Evolutionary conservation across 768 basidiomycete species (phyloP).

Genomic region (Nidularia sp.): DNA sequence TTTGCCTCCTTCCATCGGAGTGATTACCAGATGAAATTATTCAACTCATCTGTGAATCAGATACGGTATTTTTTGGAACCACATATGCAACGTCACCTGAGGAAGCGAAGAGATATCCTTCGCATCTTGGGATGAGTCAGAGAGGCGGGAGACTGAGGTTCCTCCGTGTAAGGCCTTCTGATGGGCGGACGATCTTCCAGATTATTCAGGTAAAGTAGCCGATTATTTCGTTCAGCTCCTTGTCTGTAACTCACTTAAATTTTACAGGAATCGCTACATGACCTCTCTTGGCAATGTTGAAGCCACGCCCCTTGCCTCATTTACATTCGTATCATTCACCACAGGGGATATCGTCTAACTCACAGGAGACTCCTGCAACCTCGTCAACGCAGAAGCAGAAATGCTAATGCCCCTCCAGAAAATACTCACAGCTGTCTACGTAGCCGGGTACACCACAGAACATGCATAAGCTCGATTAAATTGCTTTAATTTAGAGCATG

Average conservation of each 20-base stretch:
- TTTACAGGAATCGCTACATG: conserved; percentile 61
- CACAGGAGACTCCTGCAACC: conserved; percentile 50
- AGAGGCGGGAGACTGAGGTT: conserved; percentile 63
- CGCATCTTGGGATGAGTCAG: conserved; percentile 61
- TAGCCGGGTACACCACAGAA: conserved; percentile 56
- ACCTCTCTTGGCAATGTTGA: conserved; percentile 63
- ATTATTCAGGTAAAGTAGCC: conserved; percentile 55
- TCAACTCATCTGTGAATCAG: conserved; percentile 39
- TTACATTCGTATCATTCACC: conserved; percentile 54
- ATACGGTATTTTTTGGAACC: conserved; percentile 55
- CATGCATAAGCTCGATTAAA: too few species aligned
- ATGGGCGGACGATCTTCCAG: conserved; percentile 53
- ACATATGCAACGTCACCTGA: conserved; percentile 35
- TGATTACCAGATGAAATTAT: conserved; percentile 45
- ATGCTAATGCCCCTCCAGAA: conserved; percentile 53
- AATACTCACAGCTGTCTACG: conserved; percentile 39
- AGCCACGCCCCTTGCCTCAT: conserved; percentile 48
- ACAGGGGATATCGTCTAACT: conserved; percentile 58
- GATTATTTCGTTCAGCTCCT: too few species aligned
- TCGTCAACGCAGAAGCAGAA: conserved; percentile 43
- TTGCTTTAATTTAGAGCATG: too few species aligned
- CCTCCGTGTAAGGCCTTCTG: conserved; percentile 52
- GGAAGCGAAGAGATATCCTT: conserved; percentile 40
- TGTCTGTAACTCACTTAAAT: too few species aligned
- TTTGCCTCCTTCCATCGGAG: too few species aligned